Base-by-base conservation (phyloP, 352 stramenopile genomes). In the Pythium utonaiense region DNA sequence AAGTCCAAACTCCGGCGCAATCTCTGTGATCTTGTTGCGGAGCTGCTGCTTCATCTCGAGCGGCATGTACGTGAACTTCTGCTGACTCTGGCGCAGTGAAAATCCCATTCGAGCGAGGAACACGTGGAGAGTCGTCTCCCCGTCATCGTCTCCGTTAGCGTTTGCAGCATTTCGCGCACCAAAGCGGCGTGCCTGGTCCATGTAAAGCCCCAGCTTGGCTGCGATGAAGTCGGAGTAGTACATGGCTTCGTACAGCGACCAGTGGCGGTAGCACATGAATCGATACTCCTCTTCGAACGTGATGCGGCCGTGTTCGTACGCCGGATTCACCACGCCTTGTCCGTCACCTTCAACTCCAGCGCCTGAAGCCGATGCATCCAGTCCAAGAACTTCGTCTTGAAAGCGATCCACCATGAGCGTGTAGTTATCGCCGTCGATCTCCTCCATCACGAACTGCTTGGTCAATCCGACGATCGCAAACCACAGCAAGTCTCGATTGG, bases 91-190 rank as follows among this genome's bases (percentile, higher is more conserved):
- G 27, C 96, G 86, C 19, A 99, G 70, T 1, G 92, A 97, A 62
- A 98, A 97, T 10, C 97, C 97, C 96, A 99, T 99, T 56, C 97
- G 98, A 5, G 97, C 97, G 24, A 99, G 75, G 60, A 99, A 90
- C 47, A 98, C 91, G 60, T 97, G 82, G 24, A 97, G 69, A 13
- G 77, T 73, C 8, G 85, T 89, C 53, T 93, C 83, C 24, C 88
- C 86, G 31, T 36, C 31, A 10, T 76, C 62, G 1, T 64, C 64
- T 7, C 63, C 71, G 10, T 57, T 67, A 1, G 54, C 57, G 14
- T 58, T 74, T 3, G 71, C 62, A 0, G 80, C 76, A 68, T 74
- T 86, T 71, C 74, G 87, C 1, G 80, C 77, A 17, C 80, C 80
- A 44, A 91, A 74, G 31, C 80, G 78, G 3, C 78, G 67, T 21